These are phyloP conservation scores for Mortierella sp. DNA, from an alignment of 371 early-diverging fungal genomes.

Conservation along the genomic window DNA sequence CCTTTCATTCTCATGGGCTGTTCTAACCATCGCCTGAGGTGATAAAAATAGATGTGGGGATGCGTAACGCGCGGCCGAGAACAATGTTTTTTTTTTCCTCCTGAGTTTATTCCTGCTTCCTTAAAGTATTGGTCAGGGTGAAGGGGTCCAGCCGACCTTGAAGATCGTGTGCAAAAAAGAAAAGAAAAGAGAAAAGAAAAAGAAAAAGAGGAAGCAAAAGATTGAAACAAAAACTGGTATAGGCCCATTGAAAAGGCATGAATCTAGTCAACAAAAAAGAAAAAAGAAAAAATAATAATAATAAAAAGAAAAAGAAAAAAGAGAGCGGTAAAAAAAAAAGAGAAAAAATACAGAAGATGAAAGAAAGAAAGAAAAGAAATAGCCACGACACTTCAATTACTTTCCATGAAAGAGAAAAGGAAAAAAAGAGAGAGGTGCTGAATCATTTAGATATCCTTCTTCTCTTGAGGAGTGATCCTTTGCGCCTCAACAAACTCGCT, in stretches of 20 bases:
- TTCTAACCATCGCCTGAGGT: not conserved
- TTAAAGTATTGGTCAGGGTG: not conserved
- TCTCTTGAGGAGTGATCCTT: conserved; percentile 38
- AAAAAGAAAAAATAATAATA: not conserved
- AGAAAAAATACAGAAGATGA: not conserved
- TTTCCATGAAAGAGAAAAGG: conserved; percentile 8
- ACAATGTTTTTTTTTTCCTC: not conserved
- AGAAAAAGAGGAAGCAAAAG: conserved; percentile 1
- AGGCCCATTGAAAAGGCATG: no score
- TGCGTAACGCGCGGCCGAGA: not conserved
- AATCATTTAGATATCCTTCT: conserved; percentile 32
- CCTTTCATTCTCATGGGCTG: no score
- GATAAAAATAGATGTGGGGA: not conserved
- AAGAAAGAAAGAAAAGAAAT: not conserved
- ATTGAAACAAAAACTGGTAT: no score
- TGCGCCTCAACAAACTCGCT: conserved; percentile 49
- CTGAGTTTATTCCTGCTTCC: not conserved
- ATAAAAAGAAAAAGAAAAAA: not conserved
- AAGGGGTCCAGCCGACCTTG: not conserved
- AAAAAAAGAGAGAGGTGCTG: not conserved
- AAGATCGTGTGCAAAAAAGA: not conserved
- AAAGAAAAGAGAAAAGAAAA: not conserved
- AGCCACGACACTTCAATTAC: not conserved
- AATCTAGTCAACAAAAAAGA: not conserved
- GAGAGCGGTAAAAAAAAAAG: not conserved